phyloP scores from a whole-genome alignment of 2,329 filamentous ascomycete genomes.

The Ophiostoma pallidulum region DNA sequence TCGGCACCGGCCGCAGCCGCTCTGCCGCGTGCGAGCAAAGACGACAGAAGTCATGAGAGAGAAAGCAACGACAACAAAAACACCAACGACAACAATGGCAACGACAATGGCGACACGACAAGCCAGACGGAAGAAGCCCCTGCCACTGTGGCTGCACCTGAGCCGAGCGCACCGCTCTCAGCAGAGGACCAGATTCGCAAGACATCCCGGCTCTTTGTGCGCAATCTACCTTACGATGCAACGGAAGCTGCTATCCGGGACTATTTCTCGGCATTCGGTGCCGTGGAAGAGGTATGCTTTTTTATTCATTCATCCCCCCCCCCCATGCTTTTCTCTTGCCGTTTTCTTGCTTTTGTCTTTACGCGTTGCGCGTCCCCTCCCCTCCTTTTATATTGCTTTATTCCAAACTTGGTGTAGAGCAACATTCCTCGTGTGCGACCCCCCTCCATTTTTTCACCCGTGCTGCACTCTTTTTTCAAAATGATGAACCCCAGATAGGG shows the following conservation, averaged over 20 bases:
- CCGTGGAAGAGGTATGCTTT: slow-evolving; percentile 74
- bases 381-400: slow-evolving; percentile 9
- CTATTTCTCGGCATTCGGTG: slow-evolving; percentile 63
- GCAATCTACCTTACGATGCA: slow-evolving; percentile 77
- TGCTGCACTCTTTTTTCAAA: slow-evolving; percentile 11
- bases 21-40: no score
- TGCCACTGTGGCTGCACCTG: neutral
- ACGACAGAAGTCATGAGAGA: slow-evolving; percentile 18
- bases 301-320: neutral
- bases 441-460: no score
- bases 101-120: neutral
- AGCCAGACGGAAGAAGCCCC: slow-evolving; percentile 3
- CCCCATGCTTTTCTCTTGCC: neutral
- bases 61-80: slow-evolving; percentile 15
- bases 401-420: neutral
- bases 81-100: neutral
- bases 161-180: slow-evolving; percentile 25
- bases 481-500: slow-evolving; percentile 99
- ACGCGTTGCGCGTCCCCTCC: neutral
- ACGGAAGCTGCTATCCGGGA: slow-evolving; percentile 67
- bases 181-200: slow-evolving; percentile 54
- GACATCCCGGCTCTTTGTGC: slow-evolving; percentile 73
- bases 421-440: neutral
- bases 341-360: neutral
- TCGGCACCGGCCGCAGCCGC: no score